Evolutionary conservation across 2,329 filamentous ascomycete genomes (phyloP).

Genomic region (Coniochaeta prunicola): DNA sequence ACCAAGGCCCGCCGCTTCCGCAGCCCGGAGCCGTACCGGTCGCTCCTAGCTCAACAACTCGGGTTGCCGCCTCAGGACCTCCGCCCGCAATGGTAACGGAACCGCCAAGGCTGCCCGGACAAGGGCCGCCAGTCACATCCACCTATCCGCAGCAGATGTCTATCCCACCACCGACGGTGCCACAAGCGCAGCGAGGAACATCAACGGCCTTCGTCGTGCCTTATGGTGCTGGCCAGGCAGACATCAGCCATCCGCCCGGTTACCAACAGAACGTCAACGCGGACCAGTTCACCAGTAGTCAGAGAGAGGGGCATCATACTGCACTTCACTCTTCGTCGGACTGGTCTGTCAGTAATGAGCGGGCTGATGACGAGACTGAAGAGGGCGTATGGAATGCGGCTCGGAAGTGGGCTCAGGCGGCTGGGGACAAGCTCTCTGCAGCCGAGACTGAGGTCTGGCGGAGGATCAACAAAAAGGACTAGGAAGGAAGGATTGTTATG

Average conservation of each 20-base stretch:
- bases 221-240: constrained; percentile 10
- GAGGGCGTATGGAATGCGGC: constrained; percentile 47
- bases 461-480: constrained; percentile 54
- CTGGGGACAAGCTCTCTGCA: constrained; percentile 48
- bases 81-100: constrained; percentile 39
- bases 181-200: constrained; percentile 38
- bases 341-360: background rate
- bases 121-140: constrained; percentile 21
- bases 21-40: constrained; percentile 50
- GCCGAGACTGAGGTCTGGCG: constrained; percentile 58
- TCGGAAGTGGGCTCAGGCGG: constrained; percentile 49
- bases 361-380: constrained; percentile 18
- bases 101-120: background rate
- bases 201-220: constrained; percentile 22
- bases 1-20: constrained; percentile 40
- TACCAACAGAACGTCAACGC: constrained; percentile 51
- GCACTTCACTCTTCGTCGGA: constrained; percentile 8
- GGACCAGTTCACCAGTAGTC: constrained; percentile 40
- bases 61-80: constrained; percentile 26
- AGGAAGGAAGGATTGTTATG: constrained; percentile 12
- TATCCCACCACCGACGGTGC: constrained; percentile 36
- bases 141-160: constrained; percentile 39
- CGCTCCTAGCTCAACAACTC: constrained; percentile 20
- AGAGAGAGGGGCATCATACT: constrained; percentile 31
- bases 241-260: constrained; percentile 35